These are phyloP conservation scores for Fagopyrum homotropicum DNA, from an alignment of 148 eudicot species.

Conservation along the genomic window DNA sequence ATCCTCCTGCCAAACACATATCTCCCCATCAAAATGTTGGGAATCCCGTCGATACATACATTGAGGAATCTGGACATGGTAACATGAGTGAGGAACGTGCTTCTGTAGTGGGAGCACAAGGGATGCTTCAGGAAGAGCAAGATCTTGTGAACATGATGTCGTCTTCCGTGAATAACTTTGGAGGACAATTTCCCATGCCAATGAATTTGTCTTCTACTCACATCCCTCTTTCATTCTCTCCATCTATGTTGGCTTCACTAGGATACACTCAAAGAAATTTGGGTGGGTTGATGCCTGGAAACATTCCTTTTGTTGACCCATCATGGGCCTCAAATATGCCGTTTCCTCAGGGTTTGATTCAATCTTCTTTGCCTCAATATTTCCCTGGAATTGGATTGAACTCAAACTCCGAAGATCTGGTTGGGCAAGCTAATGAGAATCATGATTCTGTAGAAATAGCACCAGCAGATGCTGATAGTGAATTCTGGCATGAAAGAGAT, in stretches of 20 bases:
- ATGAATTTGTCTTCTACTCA: constrained; percentile 47
- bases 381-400: constrained; percentile 40
- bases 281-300: constrained; percentile 50
- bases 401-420: constrained; percentile 31
- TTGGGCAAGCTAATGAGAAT: constrained; percentile 38
- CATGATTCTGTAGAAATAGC: constrained; percentile 31
- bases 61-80: constrained; percentile 27
- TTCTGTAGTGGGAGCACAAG: constrained; percentile 34
- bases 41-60: constrained; percentile 26
- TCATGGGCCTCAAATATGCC: constrained; percentile 50
- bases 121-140: constrained; percentile 71
- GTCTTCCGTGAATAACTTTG: constrained; percentile 41
- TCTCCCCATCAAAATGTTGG: constrained; percentile 31
- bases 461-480: constrained; percentile 39
- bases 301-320: constrained; percentile 52
- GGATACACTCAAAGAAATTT: constrained; percentile 54
- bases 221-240: constrained; percentile 54
- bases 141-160: constrained; percentile 77
- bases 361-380: constrained; percentile 47
- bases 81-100: constrained; percentile 31
- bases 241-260: constrained; percentile 55
- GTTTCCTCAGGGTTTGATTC: constrained; percentile 52
- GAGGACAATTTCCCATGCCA: constrained; percentile 55
- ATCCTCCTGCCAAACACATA: constrained; percentile 26
- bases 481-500: constrained; percentile 52